Evolutionary conservation across 2,329 filamentous ascomycete species (phyloP).

Genomic region (Malbranchea cinnamomea): DNA sequence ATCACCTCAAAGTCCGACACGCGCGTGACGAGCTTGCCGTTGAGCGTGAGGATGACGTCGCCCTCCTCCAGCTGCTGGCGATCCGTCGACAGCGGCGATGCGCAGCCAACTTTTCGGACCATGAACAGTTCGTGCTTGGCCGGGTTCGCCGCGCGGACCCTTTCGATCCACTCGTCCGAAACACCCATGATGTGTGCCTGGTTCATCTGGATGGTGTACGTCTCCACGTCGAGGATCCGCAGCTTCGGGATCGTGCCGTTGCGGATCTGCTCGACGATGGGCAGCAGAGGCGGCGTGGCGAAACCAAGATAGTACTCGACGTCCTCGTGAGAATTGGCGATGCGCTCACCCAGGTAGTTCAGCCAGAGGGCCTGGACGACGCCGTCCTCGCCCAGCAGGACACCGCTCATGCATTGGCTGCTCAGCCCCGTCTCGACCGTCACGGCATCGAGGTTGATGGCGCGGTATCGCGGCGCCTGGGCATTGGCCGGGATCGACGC

Average conservation of each 20-base stretch:
- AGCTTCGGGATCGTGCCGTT: slow-evolving; percentile 60
- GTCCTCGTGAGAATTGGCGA: slow-evolving; percentile 63
- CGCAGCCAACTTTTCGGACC: slow-evolving; percentile 75
- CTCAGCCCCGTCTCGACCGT: slow-evolving; percentile 90
- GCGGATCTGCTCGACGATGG: slow-evolving; percentile 77
- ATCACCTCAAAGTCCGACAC: slow-evolving; percentile 90
- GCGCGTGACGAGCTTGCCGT: slow-evolving; percentile 81
- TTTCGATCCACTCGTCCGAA: slow-evolving; percentile 85
- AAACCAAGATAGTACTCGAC: slow-evolving; percentile 94
- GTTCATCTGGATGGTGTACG: slow-evolving; percentile 89
- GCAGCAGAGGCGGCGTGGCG: slow-evolving; percentile 72
- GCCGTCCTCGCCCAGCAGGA: slow-evolving; percentile 76
- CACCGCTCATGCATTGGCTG: slow-evolving; percentile 84
- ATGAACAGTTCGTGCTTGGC: slow-evolving; percentile 95
- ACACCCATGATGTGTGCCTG: slow-evolving; percentile 96
- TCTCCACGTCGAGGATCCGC: slow-evolving; percentile 85
- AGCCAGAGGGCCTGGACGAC: slow-evolving; percentile 93
- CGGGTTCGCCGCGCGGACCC: slow-evolving; percentile 75
- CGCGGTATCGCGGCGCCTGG: slow-evolving; percentile 79
- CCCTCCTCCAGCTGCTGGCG: slow-evolving; percentile 64
- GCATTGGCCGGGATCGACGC: slow-evolving; percentile 92
- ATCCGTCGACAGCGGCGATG: slow-evolving; percentile 31
- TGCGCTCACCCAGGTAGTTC: slow-evolving; percentile 87
- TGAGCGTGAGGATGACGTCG: slow-evolving; percentile 81
- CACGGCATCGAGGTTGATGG: slow-evolving; percentile 91